phyloP scores from a whole-genome alignment of 1,284 basidiomycete species.

The Naganishia sp. region DNA sequence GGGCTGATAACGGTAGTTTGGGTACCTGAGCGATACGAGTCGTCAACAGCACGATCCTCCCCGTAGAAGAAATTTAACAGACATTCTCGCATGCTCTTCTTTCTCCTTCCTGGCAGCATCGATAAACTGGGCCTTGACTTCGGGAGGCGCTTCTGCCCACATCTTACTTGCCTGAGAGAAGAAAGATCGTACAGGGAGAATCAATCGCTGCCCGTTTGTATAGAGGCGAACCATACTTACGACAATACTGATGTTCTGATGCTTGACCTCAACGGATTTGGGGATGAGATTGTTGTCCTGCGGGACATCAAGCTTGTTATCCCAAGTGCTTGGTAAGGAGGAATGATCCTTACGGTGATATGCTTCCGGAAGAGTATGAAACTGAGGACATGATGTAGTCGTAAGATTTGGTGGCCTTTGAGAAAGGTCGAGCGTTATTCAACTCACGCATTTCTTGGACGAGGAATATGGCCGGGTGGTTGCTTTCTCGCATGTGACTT shows the following conservation, averaged over 20 bases:
- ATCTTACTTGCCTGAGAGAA: conserved; percentile 47
- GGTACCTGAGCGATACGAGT: conserved; percentile 36
- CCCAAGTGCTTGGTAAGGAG: background rate
- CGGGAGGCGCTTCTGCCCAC: conserved; percentile 50
- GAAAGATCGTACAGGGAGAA: background rate
- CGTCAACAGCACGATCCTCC: background rate
- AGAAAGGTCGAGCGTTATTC: background rate
- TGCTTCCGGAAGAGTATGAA: conserved; percentile 53
- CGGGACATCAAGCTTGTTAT: background rate
- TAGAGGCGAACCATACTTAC: conserved; percentile 35
- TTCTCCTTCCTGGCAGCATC: conserved; percentile 49
- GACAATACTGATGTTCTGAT: conserved; percentile 52
- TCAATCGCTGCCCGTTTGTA: background rate
- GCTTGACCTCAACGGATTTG: conserved; percentile 49
- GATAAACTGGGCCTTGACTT: conserved; percentile 47
- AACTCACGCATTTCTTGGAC: conserved; percentile 34
- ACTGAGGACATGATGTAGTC: background rate
- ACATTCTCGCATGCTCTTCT: conserved; percentile 48
- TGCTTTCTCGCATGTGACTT: conserved; percentile 35
- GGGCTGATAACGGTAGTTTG: conserved; percentile 52
- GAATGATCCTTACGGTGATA: conserved; percentile 39
- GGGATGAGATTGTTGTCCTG: conserved; percentile 49
- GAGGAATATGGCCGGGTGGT: conserved; percentile 33
- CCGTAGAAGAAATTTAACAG: conserved; percentile 12
- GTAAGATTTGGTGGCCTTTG: background rate